Conservation (phyloP, 2,329 filamentous ascomycete genomes). For the Dactylellina sp. region DNA sequence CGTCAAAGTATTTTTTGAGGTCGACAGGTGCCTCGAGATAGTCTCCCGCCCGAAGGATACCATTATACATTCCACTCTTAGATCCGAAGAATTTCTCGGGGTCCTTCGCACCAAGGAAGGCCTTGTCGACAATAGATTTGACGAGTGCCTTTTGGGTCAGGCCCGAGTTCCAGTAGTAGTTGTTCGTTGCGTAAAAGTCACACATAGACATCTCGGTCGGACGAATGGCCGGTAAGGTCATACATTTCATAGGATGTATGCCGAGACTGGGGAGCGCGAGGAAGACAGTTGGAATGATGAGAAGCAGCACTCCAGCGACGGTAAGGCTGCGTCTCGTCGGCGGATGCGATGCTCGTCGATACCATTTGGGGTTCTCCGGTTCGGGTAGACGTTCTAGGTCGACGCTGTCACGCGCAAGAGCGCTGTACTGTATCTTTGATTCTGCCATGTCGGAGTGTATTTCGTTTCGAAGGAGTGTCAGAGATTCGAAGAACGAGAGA, state of each 20-base stretch:
- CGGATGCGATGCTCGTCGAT: not conserved
- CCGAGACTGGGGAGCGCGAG: conserved; percentile 1
- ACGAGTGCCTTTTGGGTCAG: conserved; percentile 30
- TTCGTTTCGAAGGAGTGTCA: conserved; percentile 12
- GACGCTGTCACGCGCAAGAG: conserved; percentile 30
- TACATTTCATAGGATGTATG: conserved; percentile 18
- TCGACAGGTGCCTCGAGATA: conserved; percentile 18
- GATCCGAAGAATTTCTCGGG: conserved; percentile 2
- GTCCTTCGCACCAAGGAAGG: conserved; percentile 31
- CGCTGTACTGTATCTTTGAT: conserved; percentile 22
- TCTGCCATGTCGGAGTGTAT: conserved; percentile 12
- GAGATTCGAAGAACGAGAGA: conserved; percentile 3
- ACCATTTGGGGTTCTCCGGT: conserved; percentile 14
- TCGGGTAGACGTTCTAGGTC: conserved; percentile 48
- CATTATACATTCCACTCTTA: conserved; percentile 33
- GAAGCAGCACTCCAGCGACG: conserved; percentile 11
- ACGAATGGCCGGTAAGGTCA: conserved; percentile 17
- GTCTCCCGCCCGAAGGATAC: conserved; percentile 39
- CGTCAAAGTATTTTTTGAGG: conserved; percentile 48
- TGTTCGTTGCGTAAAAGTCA: conserved; percentile 45
- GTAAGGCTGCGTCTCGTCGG: conserved; percentile 13
- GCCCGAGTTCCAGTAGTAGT: conserved; percentile 31
- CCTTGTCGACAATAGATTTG: conserved; percentile 30
- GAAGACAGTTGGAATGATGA: conserved; percentile 13
- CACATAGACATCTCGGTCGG: conserved; percentile 47